phyloP scores from a whole-genome alignment of 768 basidiomycete genomes.

The Chalciporus pseudorubinellus region DNA sequence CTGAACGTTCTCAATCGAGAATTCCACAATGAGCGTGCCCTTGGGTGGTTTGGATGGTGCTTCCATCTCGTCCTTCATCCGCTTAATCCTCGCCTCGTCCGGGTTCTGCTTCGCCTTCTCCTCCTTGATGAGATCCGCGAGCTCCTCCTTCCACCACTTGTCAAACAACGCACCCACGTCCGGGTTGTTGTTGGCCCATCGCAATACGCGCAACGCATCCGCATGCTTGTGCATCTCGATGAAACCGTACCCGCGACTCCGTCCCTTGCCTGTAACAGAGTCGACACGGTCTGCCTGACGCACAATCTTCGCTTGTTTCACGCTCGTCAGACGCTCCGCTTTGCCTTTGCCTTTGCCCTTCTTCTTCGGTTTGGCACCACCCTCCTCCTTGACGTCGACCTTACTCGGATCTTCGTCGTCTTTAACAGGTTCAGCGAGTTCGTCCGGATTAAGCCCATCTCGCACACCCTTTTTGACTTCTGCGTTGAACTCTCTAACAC shows the following conservation, averaged over 20 bases:
- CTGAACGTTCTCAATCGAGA: constrained; percentile 93
- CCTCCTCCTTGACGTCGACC: constrained; percentile 25
- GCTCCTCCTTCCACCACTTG: constrained; percentile 85
- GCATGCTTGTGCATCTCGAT: constrained; percentile 85
- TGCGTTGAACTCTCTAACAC: constrained; percentile 71
- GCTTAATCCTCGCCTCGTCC: constrained; percentile 52
- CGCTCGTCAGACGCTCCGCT: constrained; percentile 41
- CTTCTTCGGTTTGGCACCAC: constrained; percentile 24
- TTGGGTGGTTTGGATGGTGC: constrained; percentile 36
- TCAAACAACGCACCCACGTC: constrained; percentile 62
- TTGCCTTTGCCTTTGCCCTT: constrained; percentile 21
- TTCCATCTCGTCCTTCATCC: constrained; percentile 55
- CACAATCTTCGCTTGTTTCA: constrained; percentile 91
- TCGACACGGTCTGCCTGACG: constrained; percentile 89
- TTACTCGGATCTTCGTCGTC: constrained; percentile 29
- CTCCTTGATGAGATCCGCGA: constrained; percentile 51
- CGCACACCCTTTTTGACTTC: constrained; percentile 69
- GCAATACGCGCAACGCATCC: constrained; percentile 85
- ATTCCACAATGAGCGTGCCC: constrained; percentile 81
- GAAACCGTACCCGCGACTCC: constrained; percentile 95
- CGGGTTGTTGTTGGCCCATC: constrained; percentile 93
- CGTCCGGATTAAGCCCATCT: constrained; percentile 65
- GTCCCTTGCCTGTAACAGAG: constrained; percentile 78
- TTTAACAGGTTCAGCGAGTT: constrained; percentile 50
- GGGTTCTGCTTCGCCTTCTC: constrained; percentile 49